Evolutionary conservation across 345 rosid genomes (phyloP).

Genomic region (Trapa bicornis): DNA sequence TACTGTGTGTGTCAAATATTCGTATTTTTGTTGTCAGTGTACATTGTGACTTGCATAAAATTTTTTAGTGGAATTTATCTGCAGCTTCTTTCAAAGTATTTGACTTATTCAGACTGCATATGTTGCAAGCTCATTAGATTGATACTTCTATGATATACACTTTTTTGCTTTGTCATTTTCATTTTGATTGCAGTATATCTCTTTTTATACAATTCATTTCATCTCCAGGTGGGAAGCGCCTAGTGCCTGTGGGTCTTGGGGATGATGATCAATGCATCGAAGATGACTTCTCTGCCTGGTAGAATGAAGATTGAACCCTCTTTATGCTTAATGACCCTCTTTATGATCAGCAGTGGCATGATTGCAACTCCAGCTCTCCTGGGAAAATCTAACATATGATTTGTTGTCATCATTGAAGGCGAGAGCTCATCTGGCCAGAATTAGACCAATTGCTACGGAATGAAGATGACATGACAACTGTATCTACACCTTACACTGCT

Average conservation of each 20-base stretch:
- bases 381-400: neutral
- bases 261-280: slow-evolving; percentile 92
- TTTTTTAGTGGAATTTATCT: neutral
- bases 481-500: slow-evolving; percentile 78
- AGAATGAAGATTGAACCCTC: slow-evolving; percentile 2
- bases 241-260: slow-evolving; percentile 71
- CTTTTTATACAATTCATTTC: neutral
- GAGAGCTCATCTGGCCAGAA: slow-evolving; percentile 74
- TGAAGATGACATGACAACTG: slow-evolving; percentile 54
- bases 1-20: no score
- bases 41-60: neutral
- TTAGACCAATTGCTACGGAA: slow-evolving; percentile 65
- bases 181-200: neutral
- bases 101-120: no score
- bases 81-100: neutral
- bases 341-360: neutral
- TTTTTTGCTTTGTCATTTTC: neutral
- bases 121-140: no score
- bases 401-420: slow-evolving; percentile 31
- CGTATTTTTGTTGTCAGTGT: no score
- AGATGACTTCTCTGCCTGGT: slow-evolving; percentile 60
- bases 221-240: slow-evolving; percentile 68
- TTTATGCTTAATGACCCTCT: neutral
- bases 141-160: neutral
- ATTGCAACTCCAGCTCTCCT: neutral